These are phyloP conservation scores for Vanilla planifolia DNA, from an alignment of 106 monocot species.

Conservation along the genomic window DNA sequence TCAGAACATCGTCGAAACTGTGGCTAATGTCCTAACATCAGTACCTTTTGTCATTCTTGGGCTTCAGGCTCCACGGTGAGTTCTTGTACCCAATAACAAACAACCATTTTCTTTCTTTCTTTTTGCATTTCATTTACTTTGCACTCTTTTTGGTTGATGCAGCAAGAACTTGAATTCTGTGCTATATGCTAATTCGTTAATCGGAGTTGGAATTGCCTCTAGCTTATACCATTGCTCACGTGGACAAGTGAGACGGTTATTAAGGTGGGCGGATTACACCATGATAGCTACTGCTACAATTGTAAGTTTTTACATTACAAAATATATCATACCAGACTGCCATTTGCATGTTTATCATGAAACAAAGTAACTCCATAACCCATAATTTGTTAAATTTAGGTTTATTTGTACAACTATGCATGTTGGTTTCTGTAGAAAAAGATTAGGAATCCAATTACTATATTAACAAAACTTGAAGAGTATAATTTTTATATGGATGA, in stretches of 20 bases:
- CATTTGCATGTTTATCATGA: no score
- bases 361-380: no score
- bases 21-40: constrained; percentile 86
- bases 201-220: constrained; percentile 90
- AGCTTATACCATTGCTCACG: constrained; percentile 82
- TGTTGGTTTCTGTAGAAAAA: no score
- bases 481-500: no score
- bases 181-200: constrained; percentile 82
- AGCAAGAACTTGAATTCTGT: constrained; percentile 73
- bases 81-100: neutral
- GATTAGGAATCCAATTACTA: no score
- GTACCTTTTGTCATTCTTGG: constrained; percentile 85
- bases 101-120: neutral
- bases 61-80: constrained; percentile 63
- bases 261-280: constrained; percentile 93
- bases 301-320: constrained; percentile 37
- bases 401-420: no score
- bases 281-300: constrained; percentile 83
- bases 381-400: no score
- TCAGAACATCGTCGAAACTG: constrained; percentile 43
- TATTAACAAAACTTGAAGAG: no score
- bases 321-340: no score
- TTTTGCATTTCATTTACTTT: neutral
- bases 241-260: constrained; percentile 61
- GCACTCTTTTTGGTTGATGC: constrained; percentile 17